phyloP scores from a whole-genome alignment of 306 rosid genomes.

The Rosa persica region DNA sequence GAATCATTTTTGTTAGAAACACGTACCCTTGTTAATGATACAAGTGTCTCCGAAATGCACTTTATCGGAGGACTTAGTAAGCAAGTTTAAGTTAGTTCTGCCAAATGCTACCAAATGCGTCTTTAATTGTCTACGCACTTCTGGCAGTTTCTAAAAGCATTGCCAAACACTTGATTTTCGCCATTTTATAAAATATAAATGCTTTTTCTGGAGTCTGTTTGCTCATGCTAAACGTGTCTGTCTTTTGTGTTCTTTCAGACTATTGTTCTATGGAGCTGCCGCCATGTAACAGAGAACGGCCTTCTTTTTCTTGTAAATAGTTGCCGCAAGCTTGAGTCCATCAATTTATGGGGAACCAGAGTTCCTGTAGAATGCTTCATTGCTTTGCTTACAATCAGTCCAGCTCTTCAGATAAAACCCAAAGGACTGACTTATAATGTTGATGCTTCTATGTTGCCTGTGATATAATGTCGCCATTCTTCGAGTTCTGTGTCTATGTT shows the following conservation, averaged over 20 bases:
- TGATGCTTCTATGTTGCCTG: constrained; percentile 28
- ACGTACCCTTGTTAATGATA: not conserved
- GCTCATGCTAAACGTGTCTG: not conserved
- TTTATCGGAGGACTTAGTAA: not conserved
- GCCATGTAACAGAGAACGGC: constrained; percentile 76
- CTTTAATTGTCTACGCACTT: not conserved
- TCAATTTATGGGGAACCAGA: constrained; percentile 89
- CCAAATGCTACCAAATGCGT: too few species aligned
- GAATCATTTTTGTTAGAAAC: not conserved
- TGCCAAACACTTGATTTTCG: not conserved
- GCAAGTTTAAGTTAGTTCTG: not conserved
- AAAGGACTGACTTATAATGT: constrained; percentile 28
- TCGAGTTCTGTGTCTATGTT: constrained; percentile 12
- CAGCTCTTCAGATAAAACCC: constrained; percentile 65
- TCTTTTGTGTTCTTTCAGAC: constrained; percentile 46
- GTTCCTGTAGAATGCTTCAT: constrained; percentile 62
- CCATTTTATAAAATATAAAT: not conserved
- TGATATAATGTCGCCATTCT: constrained; percentile 19
- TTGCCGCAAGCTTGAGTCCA: constrained; percentile 70
- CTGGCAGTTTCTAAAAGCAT: not conserved
- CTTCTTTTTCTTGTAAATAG: constrained; percentile 63
- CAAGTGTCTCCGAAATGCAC: not conserved
- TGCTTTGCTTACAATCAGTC: constrained; percentile 52
- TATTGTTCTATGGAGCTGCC: constrained; percentile 88
- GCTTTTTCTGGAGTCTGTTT: not conserved